phyloP scores from a whole-genome alignment of 75 land plant species.

The Pseudotsuga menziesii region DNA sequence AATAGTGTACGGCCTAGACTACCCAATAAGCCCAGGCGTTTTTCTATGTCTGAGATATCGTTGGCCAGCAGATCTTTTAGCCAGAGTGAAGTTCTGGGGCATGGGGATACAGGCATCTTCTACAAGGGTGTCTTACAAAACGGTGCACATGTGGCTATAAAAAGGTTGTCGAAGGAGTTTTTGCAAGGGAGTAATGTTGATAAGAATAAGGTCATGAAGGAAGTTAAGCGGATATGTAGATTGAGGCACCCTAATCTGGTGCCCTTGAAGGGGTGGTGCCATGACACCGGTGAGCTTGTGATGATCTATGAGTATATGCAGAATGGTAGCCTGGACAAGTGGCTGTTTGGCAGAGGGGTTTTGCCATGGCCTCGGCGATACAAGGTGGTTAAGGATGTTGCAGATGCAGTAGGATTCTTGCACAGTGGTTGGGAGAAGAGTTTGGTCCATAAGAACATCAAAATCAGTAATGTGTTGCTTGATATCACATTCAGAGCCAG shows the following conservation, averaged over 20 bases:
- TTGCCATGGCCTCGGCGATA: conserved; percentile 38
- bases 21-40: conserved; percentile 35
- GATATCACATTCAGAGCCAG: conserved; percentile 40
- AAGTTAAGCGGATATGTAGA: conserved; percentile 20
- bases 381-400: conserved; percentile 39
- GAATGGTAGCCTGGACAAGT: conserved; percentile 49
- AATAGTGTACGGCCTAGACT: conserved; percentile 14
- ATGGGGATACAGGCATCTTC: conserved; percentile 33
- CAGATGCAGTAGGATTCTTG: conserved; percentile 37
- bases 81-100: conserved; percentile 39
- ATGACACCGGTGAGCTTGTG: conserved; percentile 19
- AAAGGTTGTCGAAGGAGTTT: conserved; percentile 33
- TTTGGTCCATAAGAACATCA: conserved; percentile 50
- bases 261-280: conserved; percentile 50
- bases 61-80: conserved; percentile 46
- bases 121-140: conserved; percentile 41
- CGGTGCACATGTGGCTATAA: conserved; percentile 47
- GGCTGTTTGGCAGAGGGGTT: conserved; percentile 26
- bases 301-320: conserved; percentile 31
- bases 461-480: conserved; percentile 47
- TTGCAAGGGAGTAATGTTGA: conserved; percentile 9
- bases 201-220: conserved; percentile 18
- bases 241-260: conserved; percentile 57
- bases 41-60: conserved; percentile 46
- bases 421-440: conserved; percentile 34